phyloP scores from a whole-genome alignment of 2,329 filamentous ascomycete species.

The Fusarium paranaense region DNA sequence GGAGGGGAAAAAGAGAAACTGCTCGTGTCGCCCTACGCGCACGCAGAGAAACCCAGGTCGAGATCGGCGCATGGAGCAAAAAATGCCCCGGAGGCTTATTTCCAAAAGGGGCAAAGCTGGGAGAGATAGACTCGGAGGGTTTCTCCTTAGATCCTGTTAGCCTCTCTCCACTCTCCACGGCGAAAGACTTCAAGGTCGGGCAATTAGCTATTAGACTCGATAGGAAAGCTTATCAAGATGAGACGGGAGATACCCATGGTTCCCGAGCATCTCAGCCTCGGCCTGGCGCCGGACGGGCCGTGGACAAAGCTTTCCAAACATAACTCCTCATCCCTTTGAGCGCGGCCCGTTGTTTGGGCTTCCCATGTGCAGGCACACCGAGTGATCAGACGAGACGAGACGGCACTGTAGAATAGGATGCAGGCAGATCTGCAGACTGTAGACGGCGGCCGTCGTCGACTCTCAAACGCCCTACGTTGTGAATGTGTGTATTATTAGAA shows the following conservation, averaged over 20 bases:
- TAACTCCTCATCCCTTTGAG: neutral
- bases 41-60: neutral
- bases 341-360: slow-evolving; percentile 18
- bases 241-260: slow-evolving; percentile 10
- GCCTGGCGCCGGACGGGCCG: neutral
- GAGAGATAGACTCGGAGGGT: neutral
- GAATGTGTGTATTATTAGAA: slow-evolving; percentile 25
- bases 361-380: neutral
- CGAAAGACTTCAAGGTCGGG: neutral
- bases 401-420: neutral
- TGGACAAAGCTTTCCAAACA: neutral
- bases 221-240: neutral
- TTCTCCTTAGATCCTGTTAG: neutral
- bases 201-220: neutral
- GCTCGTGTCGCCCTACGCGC: neutral
- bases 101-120: neutral
- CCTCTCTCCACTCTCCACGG: neutral
- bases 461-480: neutral
- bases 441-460: neutral
- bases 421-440: neutral
- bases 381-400: slow-evolving; percentile 3
- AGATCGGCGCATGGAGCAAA: neutral
- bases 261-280: neutral
- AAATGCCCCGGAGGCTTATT: neutral
- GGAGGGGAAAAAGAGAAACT: neutral